Conservation (phyloP, 1,284 basidiomycete species). For the Cryptococcus jaspeensis region DNA sequence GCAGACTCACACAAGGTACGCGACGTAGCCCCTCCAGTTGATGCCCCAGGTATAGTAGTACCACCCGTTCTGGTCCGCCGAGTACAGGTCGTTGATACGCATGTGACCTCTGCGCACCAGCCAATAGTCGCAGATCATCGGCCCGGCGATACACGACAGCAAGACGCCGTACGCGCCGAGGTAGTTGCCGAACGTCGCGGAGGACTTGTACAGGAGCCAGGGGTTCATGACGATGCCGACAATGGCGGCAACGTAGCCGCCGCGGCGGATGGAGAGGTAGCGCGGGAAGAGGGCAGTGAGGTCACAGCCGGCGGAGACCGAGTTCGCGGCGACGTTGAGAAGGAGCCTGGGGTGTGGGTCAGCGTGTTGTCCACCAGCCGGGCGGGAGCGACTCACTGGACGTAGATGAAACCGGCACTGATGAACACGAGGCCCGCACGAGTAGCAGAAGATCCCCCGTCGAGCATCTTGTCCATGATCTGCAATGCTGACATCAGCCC, state of each 20-base stretch:
- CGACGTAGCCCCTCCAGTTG: constrained; percentile 61
- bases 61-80: constrained; percentile 60
- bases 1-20: constrained; percentile 31
- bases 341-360: constrained; percentile 19
- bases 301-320: constrained; percentile 80
- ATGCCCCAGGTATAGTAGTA: constrained; percentile 75
- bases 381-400: constrained; percentile 22
- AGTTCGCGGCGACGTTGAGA: constrained; percentile 76
- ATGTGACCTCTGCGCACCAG: constrained; percentile 70
- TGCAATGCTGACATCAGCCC: neutral
- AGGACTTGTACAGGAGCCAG: constrained; percentile 77
- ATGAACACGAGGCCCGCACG: constrained; percentile 60
- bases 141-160: constrained; percentile 73
- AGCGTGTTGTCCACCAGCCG: neutral
- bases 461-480: constrained; percentile 45
- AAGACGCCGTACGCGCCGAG: constrained; percentile 67
- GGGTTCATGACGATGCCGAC: constrained; percentile 66
- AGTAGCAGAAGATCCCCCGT: constrained; percentile 23
- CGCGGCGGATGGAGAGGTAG: constrained; percentile 81
- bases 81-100: constrained; percentile 70
- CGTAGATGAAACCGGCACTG: constrained; percentile 53
- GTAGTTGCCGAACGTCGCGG: constrained; percentile 76
- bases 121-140: constrained; percentile 84
- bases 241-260: constrained; percentile 72
- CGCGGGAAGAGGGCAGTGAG: constrained; percentile 74